These are phyloP conservation scores for Lasiodiplodia sp. DNA, from an alignment of 2,329 filamentous ascomycete genomes.

Conservation along the genomic window DNA sequence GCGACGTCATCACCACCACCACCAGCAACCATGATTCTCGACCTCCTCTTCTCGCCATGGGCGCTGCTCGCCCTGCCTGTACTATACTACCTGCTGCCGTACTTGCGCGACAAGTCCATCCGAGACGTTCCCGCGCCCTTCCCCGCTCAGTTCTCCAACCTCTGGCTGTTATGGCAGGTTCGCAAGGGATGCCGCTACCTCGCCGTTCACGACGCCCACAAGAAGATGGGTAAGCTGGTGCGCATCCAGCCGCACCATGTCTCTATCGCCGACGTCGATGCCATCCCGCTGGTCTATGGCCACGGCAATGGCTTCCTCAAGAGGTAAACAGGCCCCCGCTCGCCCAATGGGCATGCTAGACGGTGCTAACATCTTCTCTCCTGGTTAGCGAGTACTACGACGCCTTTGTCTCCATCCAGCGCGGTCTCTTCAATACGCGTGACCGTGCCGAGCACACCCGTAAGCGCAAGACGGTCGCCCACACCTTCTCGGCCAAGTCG, in stretches of 20 bases:
- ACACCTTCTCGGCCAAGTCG: constrained; percentile 85
- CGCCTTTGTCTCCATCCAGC: constrained; percentile 85
- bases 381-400: constrained; percentile 79
- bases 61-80: constrained; percentile 58
- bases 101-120: constrained; percentile 65
- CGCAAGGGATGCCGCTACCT: constrained; percentile 66
- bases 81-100: constrained; percentile 66
- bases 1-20: not conserved
- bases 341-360: not conserved
- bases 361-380: not conserved
- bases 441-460: constrained; percentile 82
- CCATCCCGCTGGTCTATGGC: constrained; percentile 79
- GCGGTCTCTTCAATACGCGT: constrained; percentile 89
- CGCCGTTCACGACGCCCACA: constrained; percentile 76
- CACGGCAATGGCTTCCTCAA: constrained; percentile 61
- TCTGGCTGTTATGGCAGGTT: constrained; percentile 75
- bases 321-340: constrained; percentile 41
- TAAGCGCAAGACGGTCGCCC: constrained; percentile 87
- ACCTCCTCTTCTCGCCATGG: constrained; percentile 54
- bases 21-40: constrained; percentile 38
- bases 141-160: constrained; percentile 72
- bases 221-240: constrained; percentile 79
- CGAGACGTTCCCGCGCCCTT: constrained; percentile 68
- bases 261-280: constrained; percentile 80
- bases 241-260: constrained; percentile 86